Percentiles rank a stretch among this genome's conserved stretches.
phyloP scores from a whole-genome alignment of 257 asterid genomes.

The Nyctanthes arbortristis region DNA sequence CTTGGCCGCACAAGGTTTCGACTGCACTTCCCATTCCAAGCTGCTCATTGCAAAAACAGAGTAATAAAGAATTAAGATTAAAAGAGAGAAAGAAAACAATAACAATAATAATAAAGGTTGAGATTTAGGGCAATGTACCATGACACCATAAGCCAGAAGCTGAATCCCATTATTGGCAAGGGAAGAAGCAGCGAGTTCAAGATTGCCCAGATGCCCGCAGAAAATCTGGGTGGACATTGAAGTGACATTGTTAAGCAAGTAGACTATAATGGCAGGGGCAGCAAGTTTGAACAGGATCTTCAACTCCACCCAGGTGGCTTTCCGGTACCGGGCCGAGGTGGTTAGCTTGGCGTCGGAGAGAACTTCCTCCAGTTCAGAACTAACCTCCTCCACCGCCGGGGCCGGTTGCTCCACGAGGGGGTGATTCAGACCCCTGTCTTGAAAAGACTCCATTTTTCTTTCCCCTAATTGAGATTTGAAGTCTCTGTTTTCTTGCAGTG shows the following conservation, averaged over 20 bases:
- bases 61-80: too few species aligned
- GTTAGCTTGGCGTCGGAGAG: conserved; percentile 25
- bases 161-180: conserved; percentile 60
- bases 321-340: conserved; percentile 32
- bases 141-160: conserved; percentile 51
- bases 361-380: conserved; percentile 37
- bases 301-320: conserved; percentile 39
- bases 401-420: conserved; percentile 23
- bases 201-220: conserved; percentile 67
- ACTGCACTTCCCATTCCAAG: conserved; percentile 81
- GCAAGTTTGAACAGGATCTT: conserved; percentile 39
- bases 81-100: not conserved
- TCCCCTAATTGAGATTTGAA: too few species aligned
- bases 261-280: too few species aligned
- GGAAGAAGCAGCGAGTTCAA: conserved; percentile 60
- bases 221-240: too few species aligned
- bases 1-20: conserved; percentile 74
- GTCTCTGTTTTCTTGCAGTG: too few species aligned
- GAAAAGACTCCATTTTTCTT: conserved; percentile 29
- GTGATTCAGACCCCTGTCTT: conserved; percentile 15
- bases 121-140: conserved; percentile 41
- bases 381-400: conserved; percentile 19
- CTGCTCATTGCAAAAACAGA: conserved; percentile 23
- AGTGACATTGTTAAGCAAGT: too few species aligned
- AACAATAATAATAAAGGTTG: too few species aligned